Evolutionary conservation across 1,139 yeast genomes (phyloP).

Genomic region (Suhomyces anneliseae): DNA sequence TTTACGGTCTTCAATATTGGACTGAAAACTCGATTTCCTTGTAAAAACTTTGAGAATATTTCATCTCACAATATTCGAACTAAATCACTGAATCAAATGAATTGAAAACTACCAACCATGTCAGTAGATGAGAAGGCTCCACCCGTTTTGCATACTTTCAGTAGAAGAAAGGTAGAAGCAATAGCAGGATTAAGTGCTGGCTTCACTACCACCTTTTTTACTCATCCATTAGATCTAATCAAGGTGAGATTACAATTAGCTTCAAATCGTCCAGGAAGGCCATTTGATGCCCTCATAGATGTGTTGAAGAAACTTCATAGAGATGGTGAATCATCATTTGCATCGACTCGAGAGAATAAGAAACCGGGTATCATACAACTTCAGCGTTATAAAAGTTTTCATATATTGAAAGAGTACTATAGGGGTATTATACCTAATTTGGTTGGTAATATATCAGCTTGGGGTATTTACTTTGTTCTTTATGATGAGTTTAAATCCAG

Average conservation of each 20-base stretch:
- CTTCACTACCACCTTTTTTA: slow-evolving; percentile 68
- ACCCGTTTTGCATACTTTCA: neutral
- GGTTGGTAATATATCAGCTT: slow-evolving; percentile 79
- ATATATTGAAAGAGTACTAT: slow-evolving; percentile 41
- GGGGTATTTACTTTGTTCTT: slow-evolving; percentile 82
- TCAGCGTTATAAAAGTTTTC: neutral
- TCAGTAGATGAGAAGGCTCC: neutral
- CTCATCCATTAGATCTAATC: slow-evolving; percentile 87
- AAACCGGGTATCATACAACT: neutral
- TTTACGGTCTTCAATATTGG: no score
- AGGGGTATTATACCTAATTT: slow-evolving; percentile 83
- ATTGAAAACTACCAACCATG: neutral
- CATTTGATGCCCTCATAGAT: slow-evolving; percentile 18
- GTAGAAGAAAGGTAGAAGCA: slow-evolving; percentile 47
- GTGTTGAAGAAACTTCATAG: slow-evolving; percentile 20
- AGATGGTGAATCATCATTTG: slow-evolving; percentile 12
- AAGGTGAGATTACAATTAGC: slow-evolving; percentile 73
- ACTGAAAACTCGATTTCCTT: no score
- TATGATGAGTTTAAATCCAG: slow-evolving; percentile 59
- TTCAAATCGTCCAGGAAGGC: slow-evolving; percentile 4
- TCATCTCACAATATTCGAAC: neutral
- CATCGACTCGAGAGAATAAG: neutral
- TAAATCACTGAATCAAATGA: neutral
- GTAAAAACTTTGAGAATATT: neutral
- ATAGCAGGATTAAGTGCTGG: slow-evolving; percentile 86